Conservation (phyloP, 306 rosid genomes). For the Cucurbita argyrosperma region DNA sequence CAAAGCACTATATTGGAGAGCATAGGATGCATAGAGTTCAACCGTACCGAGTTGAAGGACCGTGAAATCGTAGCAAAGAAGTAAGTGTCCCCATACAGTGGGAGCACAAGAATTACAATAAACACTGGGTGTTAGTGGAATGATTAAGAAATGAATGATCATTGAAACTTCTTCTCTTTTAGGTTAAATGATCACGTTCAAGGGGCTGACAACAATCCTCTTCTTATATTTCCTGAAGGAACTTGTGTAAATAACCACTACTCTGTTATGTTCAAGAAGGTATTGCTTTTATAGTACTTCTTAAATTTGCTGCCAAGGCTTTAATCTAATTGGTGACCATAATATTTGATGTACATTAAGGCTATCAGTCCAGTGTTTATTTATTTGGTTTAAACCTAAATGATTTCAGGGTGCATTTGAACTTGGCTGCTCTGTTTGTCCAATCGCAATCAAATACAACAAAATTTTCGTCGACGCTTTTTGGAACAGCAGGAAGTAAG, state of each 20-base stretch:
- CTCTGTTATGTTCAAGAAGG: conserved; percentile 97
- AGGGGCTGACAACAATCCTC: conserved; percentile 85
- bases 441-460: conserved; percentile 87
- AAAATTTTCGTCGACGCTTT: conserved; percentile 95
- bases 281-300: background rate
- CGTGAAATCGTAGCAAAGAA: conserved; percentile 90
- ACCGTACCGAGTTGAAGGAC: conserved; percentile 83
- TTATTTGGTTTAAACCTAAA: background rate
- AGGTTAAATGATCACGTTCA: conserved; percentile 82
- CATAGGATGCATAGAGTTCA: conserved; percentile 90
- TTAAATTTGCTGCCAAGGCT: no score
- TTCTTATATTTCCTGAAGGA: conserved; percentile 96
- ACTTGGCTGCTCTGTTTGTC: conserved; percentile 90
- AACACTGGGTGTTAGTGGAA: background rate
- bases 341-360: no score
- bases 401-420: conserved; percentile 89
- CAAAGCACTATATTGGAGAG: conserved; percentile 95
- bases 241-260: conserved; percentile 97
- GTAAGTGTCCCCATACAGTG: conserved; percentile 23
- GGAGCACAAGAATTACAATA: background rate
- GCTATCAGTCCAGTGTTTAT: background rate
- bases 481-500: conserved; percentile 98
- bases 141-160: background rate
- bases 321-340: no score
- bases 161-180: conserved; percentile 9